phyloP scores from a whole-genome alignment of 768 basidiomycete genomes.

The Tephrocybe sp. region DNA sequence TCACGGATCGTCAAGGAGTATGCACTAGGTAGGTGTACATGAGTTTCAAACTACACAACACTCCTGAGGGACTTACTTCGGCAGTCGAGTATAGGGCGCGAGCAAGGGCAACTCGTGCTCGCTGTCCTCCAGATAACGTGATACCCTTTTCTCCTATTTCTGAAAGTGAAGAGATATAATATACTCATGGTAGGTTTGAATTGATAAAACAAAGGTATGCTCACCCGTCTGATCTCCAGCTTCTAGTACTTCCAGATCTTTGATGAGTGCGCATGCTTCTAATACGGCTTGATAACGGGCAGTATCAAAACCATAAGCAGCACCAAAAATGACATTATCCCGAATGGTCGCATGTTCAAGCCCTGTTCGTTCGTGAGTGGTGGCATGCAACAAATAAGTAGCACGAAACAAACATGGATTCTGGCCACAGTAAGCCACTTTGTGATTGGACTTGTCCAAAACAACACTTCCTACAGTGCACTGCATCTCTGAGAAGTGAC shows the following conservation, averaged over 20 bases:
- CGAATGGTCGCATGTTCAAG: conserved; percentile 79
- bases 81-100: conserved; percentile 78
- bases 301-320: conserved; percentile 55
- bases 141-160: conserved; percentile 85
- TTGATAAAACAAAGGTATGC: conserved; percentile 6
- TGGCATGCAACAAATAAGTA: not conserved
- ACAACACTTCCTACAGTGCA: conserved; percentile 53
- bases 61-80: conserved; percentile 33
- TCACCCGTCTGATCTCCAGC: conserved; percentile 78
- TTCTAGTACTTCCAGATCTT: conserved; percentile 70
- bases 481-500: conserved; percentile 49
- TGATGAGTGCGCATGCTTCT: conserved; percentile 72
- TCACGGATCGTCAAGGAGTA: conserved; percentile 74
- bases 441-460: conserved; percentile 56
- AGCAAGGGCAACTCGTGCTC: conserved; percentile 75
- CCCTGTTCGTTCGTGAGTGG: conserved; percentile 42
- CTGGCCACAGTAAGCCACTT: conserved; percentile 70
- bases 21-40: conserved; percentile 34
- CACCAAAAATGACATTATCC: conserved; percentile 80
- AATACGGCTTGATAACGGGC: conserved; percentile 67
- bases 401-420: conserved; percentile 50
- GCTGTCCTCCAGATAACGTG: conserved; percentile 71
- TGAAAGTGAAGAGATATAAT: conserved; percentile 16
- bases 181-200: not conserved
- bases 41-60: not conserved